Base-by-base conservation (phyloP, 805 yeast species). In the Suhomyces emberorum region DNA sequence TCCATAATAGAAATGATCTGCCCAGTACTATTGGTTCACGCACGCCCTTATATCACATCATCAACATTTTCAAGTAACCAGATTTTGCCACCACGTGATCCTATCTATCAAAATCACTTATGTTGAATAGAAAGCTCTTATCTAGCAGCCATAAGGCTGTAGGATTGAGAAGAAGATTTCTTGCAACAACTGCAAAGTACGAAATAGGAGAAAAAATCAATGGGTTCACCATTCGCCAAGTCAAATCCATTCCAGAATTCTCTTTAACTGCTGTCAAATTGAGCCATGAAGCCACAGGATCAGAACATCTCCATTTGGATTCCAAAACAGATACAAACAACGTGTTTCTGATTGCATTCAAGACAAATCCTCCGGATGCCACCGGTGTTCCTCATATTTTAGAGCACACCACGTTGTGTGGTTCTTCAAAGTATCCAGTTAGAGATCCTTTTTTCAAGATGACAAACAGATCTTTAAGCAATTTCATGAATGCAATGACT, bases 401-500 rank as follows among this genome's bases (percentile, higher is more conserved):
- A 40, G 98, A 93, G 58, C 98, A 93, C 60, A 89, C 97, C 4
- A 89, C 98, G 1, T 65, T 93, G 22, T 93, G 98, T 64, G 98
- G 98, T 2, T 88, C 97, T 1, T 70, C 75, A 38, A 84, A 83
- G 54, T 93, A 79, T 58, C 97, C 97, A 2, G 96, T 93, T 1
- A 71, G 97, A 47, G 98, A 93, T 61, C 98, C 98, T 2, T 93
- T 93, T 60, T 93, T 93, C 75, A 91, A 91, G 58, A 93, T 93
- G 98, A 70, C 91, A 41, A 91, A 88, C 58, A 67, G 97, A 45
- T 88, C 97, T n/a, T 65, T 93, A 51, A 81, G 96, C 22, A 93
- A 88, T 57, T 93, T 88, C 61, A 93, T 93, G 98, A 93, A 93
- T 57, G 98, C 98, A 7, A 87, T 93, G 96, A 93, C 98, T 0